phyloP scores from a whole-genome alignment of 1,139 yeast species.

The Magnusiomyces tetraspermus region DNA sequence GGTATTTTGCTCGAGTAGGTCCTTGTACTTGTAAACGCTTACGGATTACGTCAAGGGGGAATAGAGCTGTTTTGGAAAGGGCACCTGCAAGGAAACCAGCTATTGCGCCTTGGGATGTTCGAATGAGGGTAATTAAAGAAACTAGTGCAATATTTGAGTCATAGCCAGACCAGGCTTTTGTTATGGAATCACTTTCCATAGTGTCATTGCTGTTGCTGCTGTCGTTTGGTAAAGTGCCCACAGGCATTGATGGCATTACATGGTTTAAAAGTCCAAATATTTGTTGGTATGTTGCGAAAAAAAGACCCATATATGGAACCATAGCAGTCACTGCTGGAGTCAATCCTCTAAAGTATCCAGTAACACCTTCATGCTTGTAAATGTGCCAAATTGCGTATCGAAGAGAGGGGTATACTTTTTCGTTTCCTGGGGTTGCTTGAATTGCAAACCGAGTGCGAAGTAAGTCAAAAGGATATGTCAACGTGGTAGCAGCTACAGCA shows the following conservation, averaged over 20 bases:
- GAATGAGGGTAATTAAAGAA: not conserved
- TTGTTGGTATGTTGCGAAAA: constrained; percentile 57
- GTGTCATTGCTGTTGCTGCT: no score
- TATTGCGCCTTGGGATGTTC: constrained; percentile 42
- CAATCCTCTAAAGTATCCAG: constrained; percentile 57
- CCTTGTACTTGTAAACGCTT: constrained; percentile 65
- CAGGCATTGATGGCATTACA: no score
- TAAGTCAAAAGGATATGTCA: constrained; percentile 83
- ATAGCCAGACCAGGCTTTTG: not conserved
- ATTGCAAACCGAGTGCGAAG: constrained; percentile 72
- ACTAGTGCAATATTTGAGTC: not conserved
- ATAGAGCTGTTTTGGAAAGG: constrained; percentile 59
- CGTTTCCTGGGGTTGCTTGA: constrained; percentile 28
- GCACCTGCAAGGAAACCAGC: constrained; percentile 77
- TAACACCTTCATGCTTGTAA: constrained; percentile 40
- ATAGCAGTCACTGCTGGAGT: constrained; percentile 55
- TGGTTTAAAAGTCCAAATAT: constrained; percentile 13
- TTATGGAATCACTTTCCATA: no score
- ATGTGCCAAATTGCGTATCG: constrained; percentile 38
- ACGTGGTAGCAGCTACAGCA: constrained; percentile 61
- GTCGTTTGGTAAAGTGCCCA: no score
- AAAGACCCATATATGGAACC: constrained; percentile 55
- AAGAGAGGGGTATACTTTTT: constrained; percentile 46
- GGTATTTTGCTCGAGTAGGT: constrained; percentile 29
- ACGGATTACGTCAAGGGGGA: constrained; percentile 78